Evolutionary conservation across 257 asterid genomes (phyloP).

Genomic region (Solanum habrochaites): DNA sequence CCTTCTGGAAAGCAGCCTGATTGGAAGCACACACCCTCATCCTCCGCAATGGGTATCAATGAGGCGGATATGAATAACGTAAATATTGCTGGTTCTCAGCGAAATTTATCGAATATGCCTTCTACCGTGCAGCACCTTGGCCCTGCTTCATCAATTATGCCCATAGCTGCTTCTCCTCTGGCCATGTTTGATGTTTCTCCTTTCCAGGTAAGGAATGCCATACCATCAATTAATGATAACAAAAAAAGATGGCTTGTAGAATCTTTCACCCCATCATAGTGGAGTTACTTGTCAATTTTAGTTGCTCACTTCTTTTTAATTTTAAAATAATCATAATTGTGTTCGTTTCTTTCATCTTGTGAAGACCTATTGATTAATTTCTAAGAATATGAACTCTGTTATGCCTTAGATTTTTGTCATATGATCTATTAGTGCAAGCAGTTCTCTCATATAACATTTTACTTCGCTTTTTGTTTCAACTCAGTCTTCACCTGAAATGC

Average conservation of each 20-base stretch:
- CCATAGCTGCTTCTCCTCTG: slow-evolving; percentile 66
- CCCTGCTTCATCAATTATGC: slow-evolving; percentile 82
- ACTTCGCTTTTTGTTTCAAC: background rate
- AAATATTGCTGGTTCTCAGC: slow-evolving; percentile 43
- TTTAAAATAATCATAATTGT: background rate
- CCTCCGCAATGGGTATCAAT: slow-evolving; percentile 39
- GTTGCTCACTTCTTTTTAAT: background rate
- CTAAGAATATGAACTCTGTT: background rate
- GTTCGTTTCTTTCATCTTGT: background rate
- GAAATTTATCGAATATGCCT: slow-evolving; percentile 41
- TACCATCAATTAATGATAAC: background rate
- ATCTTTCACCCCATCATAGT: background rate
- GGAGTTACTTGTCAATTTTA: background rate
- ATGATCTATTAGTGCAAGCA: background rate
- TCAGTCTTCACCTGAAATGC: slow-evolving; percentile 65
- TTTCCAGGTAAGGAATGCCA: slow-evolving; percentile 56
- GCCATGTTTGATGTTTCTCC: slow-evolving; percentile 85
- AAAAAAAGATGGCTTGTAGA: background rate
- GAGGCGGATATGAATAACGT: slow-evolving; percentile 54
- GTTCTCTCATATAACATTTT: background rate
- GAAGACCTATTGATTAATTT: background rate
- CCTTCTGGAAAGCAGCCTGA: slow-evolving; percentile 92
- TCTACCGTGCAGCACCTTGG: slow-evolving; percentile 71
- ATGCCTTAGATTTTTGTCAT: background rate
- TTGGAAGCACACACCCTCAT: slow-evolving; percentile 60